Base-by-base conservation (phyloP, 768 basidiomycete species). In the Hemileccinum rubropunctum region DNA sequence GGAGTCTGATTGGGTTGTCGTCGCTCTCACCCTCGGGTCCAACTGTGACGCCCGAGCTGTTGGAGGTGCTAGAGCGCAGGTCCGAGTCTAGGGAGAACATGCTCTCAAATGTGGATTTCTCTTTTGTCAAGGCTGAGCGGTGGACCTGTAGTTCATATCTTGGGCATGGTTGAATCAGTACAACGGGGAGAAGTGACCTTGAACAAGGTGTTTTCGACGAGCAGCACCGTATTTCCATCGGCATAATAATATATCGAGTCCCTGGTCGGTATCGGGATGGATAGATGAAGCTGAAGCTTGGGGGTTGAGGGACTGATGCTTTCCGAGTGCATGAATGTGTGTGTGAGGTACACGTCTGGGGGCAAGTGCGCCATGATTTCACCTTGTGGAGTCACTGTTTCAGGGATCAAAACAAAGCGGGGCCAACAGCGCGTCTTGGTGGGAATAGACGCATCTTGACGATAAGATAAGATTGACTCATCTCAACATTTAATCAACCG, bases 11-110 rank as follows among this genome's bases (percentile, higher is more conserved):
- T 2, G 78, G 80, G 34, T 73, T 71, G 53, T 76, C 74, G 62
- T 82, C 80, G 58, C 69, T 71, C 47, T 67, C 66, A 3, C 79
- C 80, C 53, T 81, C 80, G 17, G 70, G 58, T 13, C 64, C 63
- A 33, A 66, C 60, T 8, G 64, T 62, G 53, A 66, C 65, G 53
- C 62, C 56, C 30, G 61, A 52, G 47, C 10, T 57, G 47, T 26
- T 58, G 40, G 35, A 37, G 28, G 54, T 58, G 45, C 49, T 61
- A 32, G 59, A 65, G 56, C 65, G 66, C 46, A 68, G 54, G 52
- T 67, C 68, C 17, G 64, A 65, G 41, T 73, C 71, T 6, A 76
- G 56, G 6, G 73, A 67, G 61, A 77, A 77, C 76, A 77, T 76
- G 50, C 67, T 67, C 50, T 76, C 71, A 48, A 77, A 77, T 18